A percentile compares a stretch with the other conserved stretches of the same genome.
Conservation (phyloP, 2,329 filamentous ascomycete species). For the Aureobasidium sp. region DNA sequence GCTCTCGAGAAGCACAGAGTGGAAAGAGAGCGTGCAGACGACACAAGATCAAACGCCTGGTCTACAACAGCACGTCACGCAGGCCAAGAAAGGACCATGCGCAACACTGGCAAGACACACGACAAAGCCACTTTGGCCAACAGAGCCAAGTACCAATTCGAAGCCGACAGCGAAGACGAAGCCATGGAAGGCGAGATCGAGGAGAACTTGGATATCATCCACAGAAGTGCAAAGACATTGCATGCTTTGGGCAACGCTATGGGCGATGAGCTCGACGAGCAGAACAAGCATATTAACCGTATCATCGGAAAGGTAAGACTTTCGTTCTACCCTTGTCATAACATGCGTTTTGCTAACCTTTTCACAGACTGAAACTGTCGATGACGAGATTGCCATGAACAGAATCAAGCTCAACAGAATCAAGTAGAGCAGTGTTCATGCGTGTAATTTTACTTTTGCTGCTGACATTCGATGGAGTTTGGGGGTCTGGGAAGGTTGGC, state of each 20-base stretch:
- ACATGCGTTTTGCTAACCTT: constrained; percentile 16
- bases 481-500: neutral
- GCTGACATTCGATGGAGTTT: neutral
- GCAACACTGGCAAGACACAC: constrained; percentile 39
- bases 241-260: constrained; percentile 68
- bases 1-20: constrained; percentile 57
- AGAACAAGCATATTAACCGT: constrained; percentile 69
- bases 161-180: constrained; percentile 64
- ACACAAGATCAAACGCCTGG: constrained; percentile 47
- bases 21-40: constrained; percentile 50
- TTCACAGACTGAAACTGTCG: constrained; percentile 63
- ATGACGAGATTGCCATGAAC: constrained; percentile 74
- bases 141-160: constrained; percentile 66
- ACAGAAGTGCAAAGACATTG: constrained; percentile 57
- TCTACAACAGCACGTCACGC: constrained; percentile 51
- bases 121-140: constrained; percentile 51
- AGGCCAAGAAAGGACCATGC: constrained; percentile 49
- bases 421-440: constrained; percentile 26
- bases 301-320: constrained; percentile 66
- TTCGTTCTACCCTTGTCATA: neutral
- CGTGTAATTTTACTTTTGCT: neutral
- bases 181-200: constrained; percentile 47
- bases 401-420: constrained; percentile 61
- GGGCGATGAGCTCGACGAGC: constrained; percentile 63
- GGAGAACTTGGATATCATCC: constrained; percentile 51